Evolutionary conservation across 2,329 filamentous ascomycete genomes (phyloP), one percentile per base, ranked within the genome.

Genomic region (Purpureocillium lavendulum): DNA sequence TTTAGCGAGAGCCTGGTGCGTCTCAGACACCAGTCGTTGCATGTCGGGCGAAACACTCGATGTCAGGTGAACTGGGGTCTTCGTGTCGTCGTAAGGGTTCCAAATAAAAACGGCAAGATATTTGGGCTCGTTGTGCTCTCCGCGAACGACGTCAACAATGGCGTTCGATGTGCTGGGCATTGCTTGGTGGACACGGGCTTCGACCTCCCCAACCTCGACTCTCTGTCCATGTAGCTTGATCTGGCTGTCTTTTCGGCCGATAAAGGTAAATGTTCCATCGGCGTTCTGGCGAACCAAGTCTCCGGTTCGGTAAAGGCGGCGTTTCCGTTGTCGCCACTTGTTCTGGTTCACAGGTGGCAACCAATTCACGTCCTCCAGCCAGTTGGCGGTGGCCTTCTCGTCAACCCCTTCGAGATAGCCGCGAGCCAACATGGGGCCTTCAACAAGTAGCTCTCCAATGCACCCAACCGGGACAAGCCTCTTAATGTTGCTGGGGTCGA

Each of bases 141-240:
- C 33, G 7, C 33, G 33, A 2, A 36, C 18, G 9, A 40, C 16
- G 8, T 40, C 39, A 14, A 33, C 39, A 26, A 36, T 28, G 10
- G 24, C 33, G 14, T 43, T 14, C 29, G 28, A 7, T 1, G 7
- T 7, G 15, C 14, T 28, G 18, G 29, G 36, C 17, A 38, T 26
- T 4, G n/a, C 36, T 12, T 24, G 30, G 18, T n/a, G 21, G 3
- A 34, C 8, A 5, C 35, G 40, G 12, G 34, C 12, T 24, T 57
- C 54, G 8, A 57, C 42, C 29, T 55, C 54, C 2, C 41, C 45
- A 3, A 73, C 59, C 55, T 73, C 78, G 33, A 75, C 61, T 36
- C 73, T 55, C 40, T 69, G 75, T 11, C 79, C 79, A 15, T 67
- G 64, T 13, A 79, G 54, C 54, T 80, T 80, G 38, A 78, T 65